Conservation (phyloP, 441 rosid species). For the Populus hybrid region DNA sequence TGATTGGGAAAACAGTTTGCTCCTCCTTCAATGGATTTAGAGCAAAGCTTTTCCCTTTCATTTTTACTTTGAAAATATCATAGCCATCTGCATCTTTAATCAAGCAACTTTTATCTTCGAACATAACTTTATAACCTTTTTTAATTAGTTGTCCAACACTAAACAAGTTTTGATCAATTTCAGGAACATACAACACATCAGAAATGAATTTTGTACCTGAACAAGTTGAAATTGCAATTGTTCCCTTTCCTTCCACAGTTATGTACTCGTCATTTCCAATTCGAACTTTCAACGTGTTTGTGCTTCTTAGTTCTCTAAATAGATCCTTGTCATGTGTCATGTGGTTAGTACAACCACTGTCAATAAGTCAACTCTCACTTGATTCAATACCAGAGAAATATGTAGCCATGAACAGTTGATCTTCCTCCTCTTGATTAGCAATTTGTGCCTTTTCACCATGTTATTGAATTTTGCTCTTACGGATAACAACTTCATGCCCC, state of each 20-base stretch:
- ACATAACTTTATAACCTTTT: not conserved
- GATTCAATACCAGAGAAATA: too few relatives aligned
- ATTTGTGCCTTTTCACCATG: too few relatives aligned
- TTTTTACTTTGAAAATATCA: not conserved
- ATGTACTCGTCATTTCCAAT: not conserved
- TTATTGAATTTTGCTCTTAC: too few relatives aligned
- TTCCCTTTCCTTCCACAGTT: not conserved
- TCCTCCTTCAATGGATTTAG: conserved; percentile 4
- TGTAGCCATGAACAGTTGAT: too few relatives aligned
- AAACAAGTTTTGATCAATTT: conserved; percentile 11
- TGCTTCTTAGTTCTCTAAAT: too few relatives aligned
- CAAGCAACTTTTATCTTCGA: not conserved
- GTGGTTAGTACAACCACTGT: too few relatives aligned
- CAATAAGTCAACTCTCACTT: too few relatives aligned
- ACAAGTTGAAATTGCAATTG: not conserved
- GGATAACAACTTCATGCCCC: too few relatives aligned
- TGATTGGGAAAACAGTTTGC: not conserved
- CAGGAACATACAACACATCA: not conserved
- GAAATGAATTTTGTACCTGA: conserved; percentile 5
- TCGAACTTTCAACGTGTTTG: not conserved
- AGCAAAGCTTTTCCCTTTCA: not conserved
- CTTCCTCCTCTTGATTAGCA: too few relatives aligned
- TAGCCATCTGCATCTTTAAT: not conserved
- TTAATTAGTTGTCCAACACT: not conserved
- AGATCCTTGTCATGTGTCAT: too few relatives aligned